These are phyloP conservation scores for Musa beccarii DNA, from an alignment of 176 grass and related monocot species.

Conservation along the genomic window DNA sequence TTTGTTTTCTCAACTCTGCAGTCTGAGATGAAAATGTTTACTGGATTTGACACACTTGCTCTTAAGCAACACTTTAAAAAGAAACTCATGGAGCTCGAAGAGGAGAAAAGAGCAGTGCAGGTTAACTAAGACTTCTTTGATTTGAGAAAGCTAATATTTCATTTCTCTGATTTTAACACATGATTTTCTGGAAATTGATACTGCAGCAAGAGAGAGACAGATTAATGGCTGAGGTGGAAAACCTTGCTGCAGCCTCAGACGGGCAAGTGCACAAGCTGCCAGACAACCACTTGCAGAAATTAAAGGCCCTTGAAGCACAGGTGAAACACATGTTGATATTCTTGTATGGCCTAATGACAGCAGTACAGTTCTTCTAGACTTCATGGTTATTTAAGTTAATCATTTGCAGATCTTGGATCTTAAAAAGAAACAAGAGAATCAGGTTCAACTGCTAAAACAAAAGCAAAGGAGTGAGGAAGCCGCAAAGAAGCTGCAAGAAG, in stretches of 20 bases:
- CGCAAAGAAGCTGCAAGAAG: slow-evolving; percentile 97
- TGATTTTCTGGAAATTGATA: not conserved
- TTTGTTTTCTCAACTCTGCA: slow-evolving; percentile 21
- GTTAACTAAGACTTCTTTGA: slow-evolving; percentile 33
- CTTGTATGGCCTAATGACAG: not conserved
- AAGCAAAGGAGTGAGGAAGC: slow-evolving; percentile 98
- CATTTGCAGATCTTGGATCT: slow-evolving; percentile 76
- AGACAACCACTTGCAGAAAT: slow-evolving; percentile 84
- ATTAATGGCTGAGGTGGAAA: slow-evolving; percentile 98
- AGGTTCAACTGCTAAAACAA: slow-evolving; percentile 94
- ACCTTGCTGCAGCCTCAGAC: slow-evolving; percentile 61
- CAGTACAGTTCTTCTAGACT: not conserved
- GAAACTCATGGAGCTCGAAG: slow-evolving; percentile 97
- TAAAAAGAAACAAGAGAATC: slow-evolving; percentile 99
- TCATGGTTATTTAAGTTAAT: not conserved
- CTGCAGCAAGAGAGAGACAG: slow-evolving; percentile 93
- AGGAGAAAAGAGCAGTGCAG: slow-evolving; percentile 94
- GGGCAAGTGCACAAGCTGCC: slow-evolving; percentile 74
- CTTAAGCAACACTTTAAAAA: slow-evolving; percentile 98
- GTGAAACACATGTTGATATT: slow-evolving; percentile 26
- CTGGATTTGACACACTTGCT: slow-evolving; percentile 75
- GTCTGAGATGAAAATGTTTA: slow-evolving; percentile 99
- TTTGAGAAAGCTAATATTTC: too few relatives aligned
- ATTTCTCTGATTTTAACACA: not conserved
- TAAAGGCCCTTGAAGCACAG: slow-evolving; percentile 96